Evolutionary conservation across 2,329 filamentous ascomycete species (phyloP).

Genomic region (Colletotrichum tanaceti): DNA sequence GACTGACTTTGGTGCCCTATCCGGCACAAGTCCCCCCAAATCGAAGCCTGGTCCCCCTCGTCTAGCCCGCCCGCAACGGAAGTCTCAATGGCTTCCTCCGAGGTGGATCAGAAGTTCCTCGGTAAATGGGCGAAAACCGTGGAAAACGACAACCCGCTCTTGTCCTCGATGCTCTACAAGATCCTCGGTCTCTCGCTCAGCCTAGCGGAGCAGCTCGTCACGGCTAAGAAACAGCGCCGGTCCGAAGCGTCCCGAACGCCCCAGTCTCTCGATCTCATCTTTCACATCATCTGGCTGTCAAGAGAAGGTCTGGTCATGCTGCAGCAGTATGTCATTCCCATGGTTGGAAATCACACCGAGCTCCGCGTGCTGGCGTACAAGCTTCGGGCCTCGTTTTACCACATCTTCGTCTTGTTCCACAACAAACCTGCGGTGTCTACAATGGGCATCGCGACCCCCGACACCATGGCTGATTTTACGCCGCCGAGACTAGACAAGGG

Average conservation of each 20-base stretch:
- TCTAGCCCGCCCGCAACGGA: neutral
- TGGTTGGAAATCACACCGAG: constrained; percentile 81
- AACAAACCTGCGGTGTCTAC: constrained; percentile 83
- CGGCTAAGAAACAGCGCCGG: constrained; percentile 83
- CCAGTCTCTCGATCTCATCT: constrained; percentile 82
- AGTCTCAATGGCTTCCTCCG: constrained; percentile 86
- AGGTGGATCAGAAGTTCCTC: constrained; percentile 97
- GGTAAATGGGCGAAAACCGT: constrained; percentile 87
- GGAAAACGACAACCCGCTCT: constrained; percentile 79
- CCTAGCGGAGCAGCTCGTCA: constrained; percentile 84
- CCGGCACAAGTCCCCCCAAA: no score
- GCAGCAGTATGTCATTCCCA: constrained; percentile 87
- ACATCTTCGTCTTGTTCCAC: constrained; percentile 96
- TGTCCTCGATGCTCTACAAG: constrained; percentile 88
- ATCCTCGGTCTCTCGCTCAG: constrained; percentile 91
- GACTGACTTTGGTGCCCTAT: neutral
- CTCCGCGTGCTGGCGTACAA: constrained; percentile 92
- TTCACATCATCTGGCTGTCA: constrained; percentile 94
- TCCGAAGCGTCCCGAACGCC: constrained; percentile 84
- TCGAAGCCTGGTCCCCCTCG: neutral
- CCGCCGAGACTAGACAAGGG: constrained; percentile 59
- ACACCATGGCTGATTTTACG: constrained; percentile 53
- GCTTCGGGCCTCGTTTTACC: constrained; percentile 91
- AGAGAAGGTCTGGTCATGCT: constrained; percentile 90
- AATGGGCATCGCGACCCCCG: constrained; percentile 64